These are phyloP conservation scores for Cordyceps fumosorosea DNA, from an alignment of 2,329 filamentous ascomycete genomes.

Conservation along the genomic window DNA sequence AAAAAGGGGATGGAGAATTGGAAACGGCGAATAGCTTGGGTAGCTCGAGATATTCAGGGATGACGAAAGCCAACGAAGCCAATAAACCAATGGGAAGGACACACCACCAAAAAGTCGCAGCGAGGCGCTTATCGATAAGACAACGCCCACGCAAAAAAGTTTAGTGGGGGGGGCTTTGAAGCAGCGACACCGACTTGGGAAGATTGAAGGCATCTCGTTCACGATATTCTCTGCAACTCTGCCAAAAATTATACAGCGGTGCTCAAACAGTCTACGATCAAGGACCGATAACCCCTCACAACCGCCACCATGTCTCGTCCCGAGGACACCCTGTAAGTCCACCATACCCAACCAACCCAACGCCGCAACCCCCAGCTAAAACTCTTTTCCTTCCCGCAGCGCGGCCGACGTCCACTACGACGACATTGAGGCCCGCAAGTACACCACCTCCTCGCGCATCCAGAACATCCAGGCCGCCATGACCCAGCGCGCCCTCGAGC, in stretches of 20 bases:
- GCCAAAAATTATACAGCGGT: neutral
- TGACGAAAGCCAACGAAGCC: neutral
- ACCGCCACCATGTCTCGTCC: slow-evolving; percentile 76
- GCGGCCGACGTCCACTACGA: slow-evolving; percentile 97
- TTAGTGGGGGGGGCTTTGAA: neutral
- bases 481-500: slow-evolving; percentile 87
- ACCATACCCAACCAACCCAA: slow-evolving; percentile 13
- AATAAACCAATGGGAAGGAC: neutral
- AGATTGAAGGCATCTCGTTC: neutral
- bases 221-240: neutral
- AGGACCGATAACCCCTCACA: neutral
- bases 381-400: slow-evolving; percentile 37
- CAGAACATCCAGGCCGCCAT: slow-evolving; percentile 92
- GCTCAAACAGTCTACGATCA: neutral
- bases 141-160: slow-evolving; percentile 7
- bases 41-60: slow-evolving; percentile 6
- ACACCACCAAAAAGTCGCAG: neutral
- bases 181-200: slow-evolving; percentile 3
- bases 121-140: slow-evolving; percentile 12
- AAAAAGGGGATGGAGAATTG: neutral
- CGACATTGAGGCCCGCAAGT: slow-evolving; percentile 91
- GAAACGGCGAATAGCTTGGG: neutral
- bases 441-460: slow-evolving; percentile 93
- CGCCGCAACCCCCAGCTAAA: slow-evolving; percentile 6
- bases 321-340: slow-evolving; percentile 78